phyloP scores from a whole-genome alignment of 2,329 filamentous ascomycete genomes.

The Penicillium nordicum region DNA sequence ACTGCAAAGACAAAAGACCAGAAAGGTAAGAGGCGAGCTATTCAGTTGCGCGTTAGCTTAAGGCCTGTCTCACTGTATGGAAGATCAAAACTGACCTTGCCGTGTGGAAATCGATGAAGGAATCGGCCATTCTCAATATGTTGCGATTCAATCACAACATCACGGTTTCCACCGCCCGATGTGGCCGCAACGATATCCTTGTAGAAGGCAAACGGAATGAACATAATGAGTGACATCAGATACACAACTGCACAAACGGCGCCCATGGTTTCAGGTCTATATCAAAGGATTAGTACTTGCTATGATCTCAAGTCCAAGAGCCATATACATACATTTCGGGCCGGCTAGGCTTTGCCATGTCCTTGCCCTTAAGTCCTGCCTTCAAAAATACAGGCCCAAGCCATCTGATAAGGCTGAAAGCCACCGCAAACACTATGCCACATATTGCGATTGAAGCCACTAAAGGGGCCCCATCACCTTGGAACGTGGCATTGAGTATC shows the following conservation, averaged over 20 bases:
- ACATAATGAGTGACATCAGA: conserved; percentile 80
- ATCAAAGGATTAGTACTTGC: conserved; percentile 7
- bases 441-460: conserved; percentile 85
- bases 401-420: conserved; percentile 88
- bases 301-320: neutral
- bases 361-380: conserved; percentile 82
- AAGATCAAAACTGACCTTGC: conserved; percentile 60
- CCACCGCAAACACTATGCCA: conserved; percentile 74
- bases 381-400: conserved; percentile 84
- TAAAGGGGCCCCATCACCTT: conserved; percentile 81
- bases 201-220: conserved; percentile 96
- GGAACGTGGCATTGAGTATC: conserved; percentile 73
- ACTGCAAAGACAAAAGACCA: conserved; percentile 87
- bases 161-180: conserved; percentile 86
- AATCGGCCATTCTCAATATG: conserved; percentile 78
- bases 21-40: conserved; percentile 93
- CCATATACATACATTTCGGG: conserved; percentile 63
- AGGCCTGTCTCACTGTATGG: neutral
- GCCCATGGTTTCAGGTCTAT: conserved; percentile 89
- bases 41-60: conserved; percentile 6
- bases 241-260: conserved; percentile 91
- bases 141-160: conserved; percentile 71
- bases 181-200: conserved; percentile 96
- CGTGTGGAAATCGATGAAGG: conserved; percentile 88
- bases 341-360: conserved; percentile 74